Evolutionary conservation across 148 eudicot species (phyloP), one percentile per base, ranked within the genome.

Genomic region (Rhododendron ovatum): DNA sequence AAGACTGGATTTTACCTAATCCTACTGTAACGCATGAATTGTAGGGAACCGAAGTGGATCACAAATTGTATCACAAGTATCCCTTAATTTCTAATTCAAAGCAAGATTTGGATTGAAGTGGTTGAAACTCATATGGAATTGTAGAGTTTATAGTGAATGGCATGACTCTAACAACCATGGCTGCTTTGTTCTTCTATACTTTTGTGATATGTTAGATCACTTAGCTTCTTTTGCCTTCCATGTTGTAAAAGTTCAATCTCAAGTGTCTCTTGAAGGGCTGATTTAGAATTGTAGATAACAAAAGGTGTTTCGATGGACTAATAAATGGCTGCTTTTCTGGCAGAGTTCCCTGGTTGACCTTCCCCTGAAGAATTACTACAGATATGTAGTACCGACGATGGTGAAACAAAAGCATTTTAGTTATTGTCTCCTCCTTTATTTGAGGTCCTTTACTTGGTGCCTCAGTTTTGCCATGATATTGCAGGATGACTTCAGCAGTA

Each of bases 331-430:
- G 22, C 57, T 83, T 92, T 81, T 80, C 30, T 92, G 89, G 88
- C 99, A 96, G 99, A 95, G 99, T 91, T 95, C 98, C 71, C 93
- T 96, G 85, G 98, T 91, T 82, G 99, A 96, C 93, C 98, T 96
- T 81, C 99, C 99, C 77, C 86, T 96, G 93, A 96, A 96, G 94
- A 96, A 92, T 85, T 96, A 94, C 91, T 96, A 96, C 94, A 90
- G 98, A 95, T 96, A 94, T 88, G 98, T 96, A 45, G 91, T 91
- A 50, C 99, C 99, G 79, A 91, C 96, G 85, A 87, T 91, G 98
- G 99, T 96, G 94, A 83, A 51, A 30, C 53, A 65, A 55, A 48
- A 83, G 35, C 69, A 45, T 82, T 73, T 55, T 63, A 75, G 35
- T n/a, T 53, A 87, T 35, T 78, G 30, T 26, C 30, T 20, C 48